These are phyloP conservation scores for Hypoxylon perforatum DNA, from an alignment of 495 filamentous ascomycete species.

Conservation along the genomic window DNA sequence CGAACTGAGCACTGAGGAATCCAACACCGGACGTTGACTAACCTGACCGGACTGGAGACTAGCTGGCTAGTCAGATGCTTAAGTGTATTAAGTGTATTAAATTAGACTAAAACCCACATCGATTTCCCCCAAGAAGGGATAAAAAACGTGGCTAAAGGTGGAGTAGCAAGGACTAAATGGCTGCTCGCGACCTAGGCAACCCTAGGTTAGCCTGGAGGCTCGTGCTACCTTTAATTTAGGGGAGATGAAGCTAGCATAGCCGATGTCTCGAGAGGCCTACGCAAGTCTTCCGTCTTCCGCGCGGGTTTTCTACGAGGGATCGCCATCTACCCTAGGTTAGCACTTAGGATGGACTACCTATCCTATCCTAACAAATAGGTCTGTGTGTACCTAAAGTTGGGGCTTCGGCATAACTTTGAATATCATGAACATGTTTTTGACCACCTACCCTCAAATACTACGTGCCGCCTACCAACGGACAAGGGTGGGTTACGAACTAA, in stretches of 20 bases:
- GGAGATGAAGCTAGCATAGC: slow-evolving; percentile 6
- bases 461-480: slow-evolving; percentile 3
- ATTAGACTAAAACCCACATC: slow-evolving; percentile 16
- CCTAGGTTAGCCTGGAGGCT: slow-evolving; percentile 19
- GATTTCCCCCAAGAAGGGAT: slow-evolving; percentile 19
- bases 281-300: slow-evolving; percentile 16
- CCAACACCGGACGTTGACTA: slow-evolving; percentile 19
- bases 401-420: slow-evolving; percentile 29
- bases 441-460: slow-evolving; percentile 21
- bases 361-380: too few relatives aligned
- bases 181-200: slow-evolving; percentile 13
- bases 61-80: slow-evolving; percentile 1
- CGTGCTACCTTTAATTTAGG: slow-evolving; percentile 42
- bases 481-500: slow-evolving; percentile 17
- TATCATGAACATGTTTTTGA: background rate
- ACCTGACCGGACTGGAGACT: slow-evolving; percentile 15
- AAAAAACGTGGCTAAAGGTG: slow-evolving; percentile 41
- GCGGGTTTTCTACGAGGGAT: slow-evolving; percentile 7
- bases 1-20: slow-evolving; percentile 3
- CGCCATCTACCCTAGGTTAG: background rate
- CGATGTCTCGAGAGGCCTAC: slow-evolving; percentile 8
- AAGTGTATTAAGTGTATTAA: slow-evolving; percentile 10
- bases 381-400: too few relatives aligned
- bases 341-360: slow-evolving; percentile 1
- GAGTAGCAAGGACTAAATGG: slow-evolving; percentile 27